Evolutionary conservation across 768 basidiomycete species (phyloP).

Genomic region (Lentinula aciculospora): DNA sequence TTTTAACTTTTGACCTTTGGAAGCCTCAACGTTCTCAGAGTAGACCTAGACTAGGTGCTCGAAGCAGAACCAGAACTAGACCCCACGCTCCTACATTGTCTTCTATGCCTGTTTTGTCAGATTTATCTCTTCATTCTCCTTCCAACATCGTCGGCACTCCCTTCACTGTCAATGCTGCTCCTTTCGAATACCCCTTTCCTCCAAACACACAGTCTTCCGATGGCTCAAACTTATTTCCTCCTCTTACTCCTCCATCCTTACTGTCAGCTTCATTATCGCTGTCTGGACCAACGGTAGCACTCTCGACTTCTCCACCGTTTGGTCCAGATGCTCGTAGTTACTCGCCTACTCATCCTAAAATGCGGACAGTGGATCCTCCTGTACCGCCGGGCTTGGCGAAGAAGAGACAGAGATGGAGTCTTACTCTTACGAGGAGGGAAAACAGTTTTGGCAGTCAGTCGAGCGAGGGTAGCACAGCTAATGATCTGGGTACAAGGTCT

Average conservation of each 20-base stretch:
- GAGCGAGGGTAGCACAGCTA: background rate
- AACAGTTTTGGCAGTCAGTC: background rate
- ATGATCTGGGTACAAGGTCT: background rate
- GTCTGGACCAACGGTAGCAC: background rate
- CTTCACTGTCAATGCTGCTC: background rate
- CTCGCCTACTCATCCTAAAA: constrained; percentile 5
- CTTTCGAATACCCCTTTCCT: constrained; percentile 4
- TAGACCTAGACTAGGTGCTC: background rate
- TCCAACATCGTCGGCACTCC: constrained; percentile 7
- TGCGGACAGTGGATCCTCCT: constrained; percentile 1
- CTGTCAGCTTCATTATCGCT: background rate
- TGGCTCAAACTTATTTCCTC: background rate
- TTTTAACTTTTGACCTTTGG: background rate
- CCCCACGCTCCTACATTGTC: background rate
- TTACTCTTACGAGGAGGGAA: background rate
- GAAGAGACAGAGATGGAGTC: constrained; percentile 3
- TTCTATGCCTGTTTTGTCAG: background rate
- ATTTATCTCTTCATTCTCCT: constrained; percentile 1
- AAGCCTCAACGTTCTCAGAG: background rate
- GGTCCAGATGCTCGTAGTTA: background rate
- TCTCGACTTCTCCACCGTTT: background rate
- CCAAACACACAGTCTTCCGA: background rate
- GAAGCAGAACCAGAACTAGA: background rate
- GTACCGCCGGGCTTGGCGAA: background rate
- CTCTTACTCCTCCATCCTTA: background rate